Evolutionary conservation across 1,284 basidiomycete genomes (phyloP), one percentile per base, ranked within the genome.

Genomic region (Leccinum fuscescens): DNA sequence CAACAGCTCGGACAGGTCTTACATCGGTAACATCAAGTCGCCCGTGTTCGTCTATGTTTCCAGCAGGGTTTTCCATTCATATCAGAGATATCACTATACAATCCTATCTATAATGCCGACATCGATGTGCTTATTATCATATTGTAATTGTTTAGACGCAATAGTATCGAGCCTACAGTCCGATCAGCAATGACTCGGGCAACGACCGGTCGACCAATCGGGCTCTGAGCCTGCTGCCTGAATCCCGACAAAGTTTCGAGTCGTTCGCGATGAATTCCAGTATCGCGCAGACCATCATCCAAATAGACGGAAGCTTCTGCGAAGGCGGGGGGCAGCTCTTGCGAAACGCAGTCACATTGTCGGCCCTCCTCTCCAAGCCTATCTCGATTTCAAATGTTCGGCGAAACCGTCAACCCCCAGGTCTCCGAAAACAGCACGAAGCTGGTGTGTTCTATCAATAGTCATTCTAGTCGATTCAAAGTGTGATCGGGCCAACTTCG

Each of bases 251-350:
- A 9, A 46, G 27, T 27, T 27, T 7, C 7, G 9, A 12, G 3
- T 51, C 33, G 37, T n/a, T 33, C 14, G 14, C 22, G 50, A 72
- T 72, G 63, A 20, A 59, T 20, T 55, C 62, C 4, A 55, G 27
- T 11, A 56, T 64, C 15, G 58, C 55, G 37, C 63, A 62, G 39
- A 29, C 48, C 27, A 8, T 57, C 46, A 58, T 65, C 33, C 57
- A 67, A 29, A 72, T 83, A 29, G 81, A 83, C 62, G 81, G 82
- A 35, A 74, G 77, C 59, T 74, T 74, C 39, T 73, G 82, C 37
- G 81, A 82, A 75, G 89, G 89, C 7, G 89, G 89, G 3, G 89
- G 88, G 0, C 89, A 91, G 66, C 82, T 90, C 37, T 74, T 91
- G 17, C 83, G 89, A 52, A 89, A 89, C 67, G 75, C 85, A 0